These are phyloP conservation scores for Monosporascus cannonballus DNA, from an alignment of 2,329 filamentous ascomycete species.

Conservation along the genomic window DNA sequence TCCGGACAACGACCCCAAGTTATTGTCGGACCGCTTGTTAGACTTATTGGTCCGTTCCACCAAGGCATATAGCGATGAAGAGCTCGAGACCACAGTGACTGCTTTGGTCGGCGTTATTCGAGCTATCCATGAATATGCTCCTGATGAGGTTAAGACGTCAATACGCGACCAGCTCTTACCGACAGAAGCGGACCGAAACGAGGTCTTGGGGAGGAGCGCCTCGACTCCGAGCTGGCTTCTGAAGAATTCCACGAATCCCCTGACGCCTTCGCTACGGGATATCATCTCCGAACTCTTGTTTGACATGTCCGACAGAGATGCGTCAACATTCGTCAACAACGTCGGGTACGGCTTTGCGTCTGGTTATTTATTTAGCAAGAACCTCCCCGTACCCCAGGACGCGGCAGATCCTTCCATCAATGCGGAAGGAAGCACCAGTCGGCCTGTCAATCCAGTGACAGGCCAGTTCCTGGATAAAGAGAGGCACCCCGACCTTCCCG, in stretches of 20 bases:
- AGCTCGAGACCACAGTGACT: conserved; percentile 67
- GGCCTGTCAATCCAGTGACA: conserved; percentile 73
- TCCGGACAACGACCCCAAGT: conserved; percentile 54
- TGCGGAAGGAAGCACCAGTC: conserved; percentile 22
- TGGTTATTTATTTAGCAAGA: conserved; percentile 80
- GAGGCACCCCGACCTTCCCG: conserved; percentile 48
- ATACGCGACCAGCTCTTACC: conserved; percentile 70
- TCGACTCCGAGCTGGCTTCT: conserved; percentile 73
- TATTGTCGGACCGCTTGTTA: conserved; percentile 59
- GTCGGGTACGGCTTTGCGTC: conserved; percentile 93
- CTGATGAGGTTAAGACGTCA: conserved; percentile 51
- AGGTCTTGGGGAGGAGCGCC: conserved; percentile 69
- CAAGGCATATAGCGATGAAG: conserved; percentile 54
- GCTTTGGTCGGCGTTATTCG: conserved; percentile 71
- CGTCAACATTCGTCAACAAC: conserved; percentile 76
- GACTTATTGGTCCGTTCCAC: conserved; percentile 64
- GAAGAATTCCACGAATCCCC: conserved; percentile 67
- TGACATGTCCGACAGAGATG: conserved; percentile 76
- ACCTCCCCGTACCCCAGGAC: conserved; percentile 68
- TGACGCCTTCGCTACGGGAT: conserved; percentile 65
- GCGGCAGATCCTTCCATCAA: conserved; percentile 47
- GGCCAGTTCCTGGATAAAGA: conserved; percentile 74
- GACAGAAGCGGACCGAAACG: conserved; percentile 65
- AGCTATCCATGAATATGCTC: conserved; percentile 63
- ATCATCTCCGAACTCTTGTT: conserved; percentile 77